Base-by-base conservation (phyloP, 495 filamentous ascomycete species). In the Hypomontagnella submonticulosa region DNA sequence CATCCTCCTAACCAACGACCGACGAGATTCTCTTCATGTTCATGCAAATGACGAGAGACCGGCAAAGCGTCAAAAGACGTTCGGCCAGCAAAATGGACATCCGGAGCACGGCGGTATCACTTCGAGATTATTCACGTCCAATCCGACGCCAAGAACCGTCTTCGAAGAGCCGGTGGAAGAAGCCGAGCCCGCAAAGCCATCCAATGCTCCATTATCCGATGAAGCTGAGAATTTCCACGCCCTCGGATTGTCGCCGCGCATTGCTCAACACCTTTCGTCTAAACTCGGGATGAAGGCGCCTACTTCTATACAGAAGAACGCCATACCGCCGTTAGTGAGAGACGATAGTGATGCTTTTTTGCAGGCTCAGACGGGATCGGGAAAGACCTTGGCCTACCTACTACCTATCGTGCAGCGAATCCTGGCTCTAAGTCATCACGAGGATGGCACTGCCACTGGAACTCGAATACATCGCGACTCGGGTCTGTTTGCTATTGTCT, bases 341-440 rank as follows among this genome's bases (percentile, higher is more conserved):
- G 89, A 90, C 41, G 90, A 97, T 68, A 86, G 83, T 37, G 95
- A 99, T 81, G 95, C 94, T 12, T 98, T 97, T 71, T 89, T 99
- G 20, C 95, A 97, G 74, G 96, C 96, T 11, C 90, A 99, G 76
- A 99, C 95, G 0, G 95, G 95, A 32, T 99, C 96, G 0, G 95
- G 95, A 72, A 99, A 99, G 77, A 99, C 95, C 4, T 76, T 99
- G 47, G 93, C 95, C 33, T 99, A 98, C 73, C 81, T 97, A 8
- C 75, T 99, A 4, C 95, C 95, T 1, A 90, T 99, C 36, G 88
- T 98, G 13, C 89, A 99, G 66, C 83, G 92, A 41, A 90, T 99
- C 48, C 88, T 96, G 79, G 78, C 84, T 9, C 78, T 97, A 18
- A 92, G 91, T 40, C 71, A 76, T n/a, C 72, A 74, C 62, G 77